phyloP scores from a whole-genome alignment of 352 stramenopile species.

The Blastocystis hominis region DNA sequence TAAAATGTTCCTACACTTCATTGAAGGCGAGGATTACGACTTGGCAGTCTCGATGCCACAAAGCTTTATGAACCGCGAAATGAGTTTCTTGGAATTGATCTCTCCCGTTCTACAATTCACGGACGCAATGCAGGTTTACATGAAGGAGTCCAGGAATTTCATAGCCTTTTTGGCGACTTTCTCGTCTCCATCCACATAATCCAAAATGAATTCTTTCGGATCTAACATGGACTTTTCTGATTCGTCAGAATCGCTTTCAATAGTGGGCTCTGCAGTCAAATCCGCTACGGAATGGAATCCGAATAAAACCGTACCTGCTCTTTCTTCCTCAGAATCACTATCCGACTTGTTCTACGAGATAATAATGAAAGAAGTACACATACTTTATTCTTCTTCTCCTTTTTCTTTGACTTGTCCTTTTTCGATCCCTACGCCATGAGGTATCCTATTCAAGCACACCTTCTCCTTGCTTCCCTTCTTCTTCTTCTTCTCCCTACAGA shows the following conservation, averaged over 20 bases:
- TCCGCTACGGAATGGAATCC: neutral
- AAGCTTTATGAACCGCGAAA: conserved; percentile 37
- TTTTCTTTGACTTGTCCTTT: neutral
- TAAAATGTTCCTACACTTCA: neutral
- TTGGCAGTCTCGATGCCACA: conserved; percentile 28
- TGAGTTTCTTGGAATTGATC: conserved; percentile 22
- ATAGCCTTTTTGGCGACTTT: conserved; percentile 19
- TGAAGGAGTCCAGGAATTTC: neutral
- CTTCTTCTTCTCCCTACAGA: conserved; percentile 8
- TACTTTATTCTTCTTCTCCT: conserved; percentile 5
- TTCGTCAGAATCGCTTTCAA: neutral
- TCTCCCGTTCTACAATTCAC: neutral
- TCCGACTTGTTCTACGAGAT: neutral
- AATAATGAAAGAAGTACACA: neutral
- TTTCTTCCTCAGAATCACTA: neutral
- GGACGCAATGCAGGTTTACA: neutral
- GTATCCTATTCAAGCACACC: neutral
- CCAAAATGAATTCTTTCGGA: neutral
- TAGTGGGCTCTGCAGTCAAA: neutral
- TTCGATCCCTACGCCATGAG: neutral
- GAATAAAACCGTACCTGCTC: neutral
- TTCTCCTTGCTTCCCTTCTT: neutral
- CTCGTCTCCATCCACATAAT: neutral
- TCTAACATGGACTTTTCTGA: neutral
- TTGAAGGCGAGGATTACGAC: neutral